Evolutionary conservation across 129 eudicot genomes (phyloP), one percentile per base, ranked within the genome.

Genomic region (Flaveria sonorensis): DNA sequence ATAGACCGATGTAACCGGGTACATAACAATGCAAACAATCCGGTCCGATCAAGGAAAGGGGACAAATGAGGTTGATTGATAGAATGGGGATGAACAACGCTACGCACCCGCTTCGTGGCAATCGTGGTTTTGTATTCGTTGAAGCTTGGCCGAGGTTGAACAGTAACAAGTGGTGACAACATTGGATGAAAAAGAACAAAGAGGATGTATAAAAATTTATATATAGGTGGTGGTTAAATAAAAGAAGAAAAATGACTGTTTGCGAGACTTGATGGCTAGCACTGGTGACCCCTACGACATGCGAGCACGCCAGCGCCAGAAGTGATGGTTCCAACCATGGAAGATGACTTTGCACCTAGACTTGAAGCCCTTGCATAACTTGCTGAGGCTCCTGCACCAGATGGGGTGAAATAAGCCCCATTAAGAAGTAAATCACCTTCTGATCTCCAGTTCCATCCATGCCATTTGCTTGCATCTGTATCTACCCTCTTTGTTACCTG

Each of bases 361-460:
- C 97, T 91, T 50, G 97, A 91, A 50, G 97, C 97, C 81, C 95
- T 85, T 21, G 97, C 97, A 64, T 91, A 91, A 86, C 88, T 87
- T 53, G 86, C 64, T 19, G 95, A 83, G 77, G 95, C 92, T 40
- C 97, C 95, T 18, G 89, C 92, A 47, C 97, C 97, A 26, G 97
- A 91, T 69, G 92, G 87, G 10, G 83, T 87, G 78, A 91, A 91
- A 74, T 83, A 91, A 28, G 97, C 97, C 28, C 97, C 97, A 19
- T 91, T 91, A 15, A 91, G 90, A 70, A 91, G 74, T 53, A 91
- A 53, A 76, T 91, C 97, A 39, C 97, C 97, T 69, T 91, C 97
- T 50, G 97, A 91, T 70, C 97, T 89, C 97, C 97, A 91, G 59
- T 91, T 91, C 97, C 97, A 91, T 12, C 92, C 91, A 45, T 87